A percentile compares a stretch with the other conserved stretches of the same genome.
Conservation (phyloP, 2,329 filamentous ascomycete species). For the Pseudohalonectria lignicola region DNA sequence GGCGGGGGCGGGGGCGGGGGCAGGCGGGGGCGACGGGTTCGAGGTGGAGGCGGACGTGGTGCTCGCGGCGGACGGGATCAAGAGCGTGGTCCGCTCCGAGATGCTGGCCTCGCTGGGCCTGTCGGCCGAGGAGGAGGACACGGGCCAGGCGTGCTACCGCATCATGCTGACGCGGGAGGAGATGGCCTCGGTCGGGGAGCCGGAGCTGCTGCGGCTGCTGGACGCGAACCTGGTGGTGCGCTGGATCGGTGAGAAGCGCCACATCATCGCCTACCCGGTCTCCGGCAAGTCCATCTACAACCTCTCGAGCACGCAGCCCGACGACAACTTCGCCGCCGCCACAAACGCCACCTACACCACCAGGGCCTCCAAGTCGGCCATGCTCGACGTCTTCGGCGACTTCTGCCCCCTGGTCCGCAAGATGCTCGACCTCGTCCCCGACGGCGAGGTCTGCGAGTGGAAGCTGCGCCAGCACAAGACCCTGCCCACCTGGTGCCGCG, state of each 20-base stretch:
- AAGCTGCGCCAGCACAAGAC: constrained; percentile 46
- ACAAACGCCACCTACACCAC: constrained; percentile 52
- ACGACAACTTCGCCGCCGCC: constrained; percentile 46
- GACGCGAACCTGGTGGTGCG: constrained; percentile 57
- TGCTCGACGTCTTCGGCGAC: constrained; percentile 50
- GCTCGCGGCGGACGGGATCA: constrained; percentile 45
- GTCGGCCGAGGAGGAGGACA: constrained; percentile 49
- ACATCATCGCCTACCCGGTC: constrained; percentile 72
- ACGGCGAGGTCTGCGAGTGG: constrained; percentile 56
- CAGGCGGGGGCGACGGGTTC: constrained; percentile 29
- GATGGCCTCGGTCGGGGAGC: constrained; percentile 54
- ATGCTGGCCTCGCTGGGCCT: constrained; percentile 43
- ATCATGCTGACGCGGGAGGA: constrained; percentile 63
- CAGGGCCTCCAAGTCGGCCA: constrained; percentile 45
- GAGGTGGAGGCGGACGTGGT: constrained; percentile 41
- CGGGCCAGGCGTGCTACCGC: constrained; percentile 67
- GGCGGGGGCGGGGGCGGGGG: constrained; percentile 26
- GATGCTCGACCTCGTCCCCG: constrained; percentile 48
- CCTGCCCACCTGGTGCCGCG: constrained; percentile 46
- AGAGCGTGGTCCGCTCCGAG: constrained; percentile 35
- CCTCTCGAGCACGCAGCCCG: constrained; percentile 50
- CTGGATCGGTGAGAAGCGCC: constrained; percentile 65
- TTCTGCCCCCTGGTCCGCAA: constrained; percentile 49
- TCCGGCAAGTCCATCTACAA: constrained; percentile 56
- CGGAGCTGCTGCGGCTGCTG: constrained; percentile 56